Evolutionary conservation across 2,329 filamentous ascomycete species (phyloP).

Genomic region (Fusarium praegraminearum): DNA sequence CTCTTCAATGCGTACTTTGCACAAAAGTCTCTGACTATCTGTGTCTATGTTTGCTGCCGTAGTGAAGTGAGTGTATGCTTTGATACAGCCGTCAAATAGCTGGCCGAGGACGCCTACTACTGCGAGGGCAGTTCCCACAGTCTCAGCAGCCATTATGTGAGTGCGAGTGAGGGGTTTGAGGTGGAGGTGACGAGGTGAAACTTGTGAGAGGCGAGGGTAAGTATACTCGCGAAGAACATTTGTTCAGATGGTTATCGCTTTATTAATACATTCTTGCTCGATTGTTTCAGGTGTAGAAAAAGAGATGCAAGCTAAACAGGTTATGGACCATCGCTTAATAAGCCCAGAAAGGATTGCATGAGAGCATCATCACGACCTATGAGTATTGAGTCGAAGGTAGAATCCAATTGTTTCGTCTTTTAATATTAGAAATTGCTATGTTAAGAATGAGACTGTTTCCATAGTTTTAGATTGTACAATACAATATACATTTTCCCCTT

Average conservation of each 20-base stretch:
- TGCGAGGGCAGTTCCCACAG: slow-evolving; percentile 57
- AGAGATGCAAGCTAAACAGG: slow-evolving; percentile 4
- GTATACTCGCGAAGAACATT: not conserved
- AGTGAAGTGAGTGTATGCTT: slow-evolving; percentile 60
- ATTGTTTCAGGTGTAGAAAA: not conserved
- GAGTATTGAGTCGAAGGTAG: not conserved
- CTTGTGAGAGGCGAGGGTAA: not conserved
- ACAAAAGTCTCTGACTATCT: slow-evolving; percentile 58
- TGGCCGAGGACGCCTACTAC: slow-evolving; percentile 60
- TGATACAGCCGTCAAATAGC: slow-evolving; percentile 61
- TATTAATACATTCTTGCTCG: not conserved
- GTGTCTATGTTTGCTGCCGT: slow-evolving; percentile 57
- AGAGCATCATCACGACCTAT: not conserved
- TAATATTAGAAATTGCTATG: not conserved
- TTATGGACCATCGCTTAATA: slow-evolving; percentile 27
- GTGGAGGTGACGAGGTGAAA: slow-evolving; percentile 7
- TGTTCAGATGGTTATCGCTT: not conserved
- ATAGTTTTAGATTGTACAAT: not conserved
- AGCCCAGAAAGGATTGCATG: not conserved
- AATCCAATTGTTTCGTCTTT: not conserved
- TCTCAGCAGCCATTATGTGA: slow-evolving; percentile 54
- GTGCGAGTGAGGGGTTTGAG: not conserved
- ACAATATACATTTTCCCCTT: not conserved
- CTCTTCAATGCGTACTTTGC: slow-evolving; percentile 64
- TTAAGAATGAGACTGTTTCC: not conserved